Evolutionary conservation across 306 rosid genomes (phyloP), one percentile per base, ranked within the genome.

Genomic region (Boehmeria nivea): DNA sequence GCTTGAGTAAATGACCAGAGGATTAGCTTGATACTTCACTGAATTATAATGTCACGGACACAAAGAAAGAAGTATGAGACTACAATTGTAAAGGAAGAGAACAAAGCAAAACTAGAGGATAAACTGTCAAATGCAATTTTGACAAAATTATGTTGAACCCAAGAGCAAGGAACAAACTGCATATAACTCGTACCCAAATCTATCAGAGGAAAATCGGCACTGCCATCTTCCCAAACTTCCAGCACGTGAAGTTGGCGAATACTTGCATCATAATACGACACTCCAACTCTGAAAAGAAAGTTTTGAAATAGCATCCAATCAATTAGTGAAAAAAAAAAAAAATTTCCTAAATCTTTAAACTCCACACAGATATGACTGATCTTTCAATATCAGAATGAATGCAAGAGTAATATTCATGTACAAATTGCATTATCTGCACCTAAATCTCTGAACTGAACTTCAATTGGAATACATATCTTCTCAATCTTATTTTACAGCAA

Each of bases 21-120:
- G 98, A 71, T 72, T 82, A 43, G 94, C 95, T 80, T 90, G 98
- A 82, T 84, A 84, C 72, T 87, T 90, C 48, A 90, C 98, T 90
- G 82, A 60, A 68, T n/a, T 42, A 67, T 45, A 52, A 64, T n/a
- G n/a, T n/a, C n/a, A n/a, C n/a, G n/a, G n/a, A n/a, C n/a, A 69
- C 53, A 58, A 51, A 55, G 34, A 59, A 51, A 16, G 44, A 55
- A 45, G 34, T 8, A 22, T 55, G 33, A 70, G 25, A 20, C 14
- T 7, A 47, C 8, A 33, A 63, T 58, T 36, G 51, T 39, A 43
- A 40, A 67, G n/a, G 12, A 25, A 6, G 43, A 42, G 26, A 57
- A 6, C 2, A 18, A 43, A 37, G 17, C 24, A 40, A n/a, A 17
- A 56, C 19, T 11, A 22, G 42, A 12, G 54, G 33, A 19, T 16